Conservation (phyloP, 2,329 filamentous ascomycete genomes). For the Clarireedia hainanense region DNA sequence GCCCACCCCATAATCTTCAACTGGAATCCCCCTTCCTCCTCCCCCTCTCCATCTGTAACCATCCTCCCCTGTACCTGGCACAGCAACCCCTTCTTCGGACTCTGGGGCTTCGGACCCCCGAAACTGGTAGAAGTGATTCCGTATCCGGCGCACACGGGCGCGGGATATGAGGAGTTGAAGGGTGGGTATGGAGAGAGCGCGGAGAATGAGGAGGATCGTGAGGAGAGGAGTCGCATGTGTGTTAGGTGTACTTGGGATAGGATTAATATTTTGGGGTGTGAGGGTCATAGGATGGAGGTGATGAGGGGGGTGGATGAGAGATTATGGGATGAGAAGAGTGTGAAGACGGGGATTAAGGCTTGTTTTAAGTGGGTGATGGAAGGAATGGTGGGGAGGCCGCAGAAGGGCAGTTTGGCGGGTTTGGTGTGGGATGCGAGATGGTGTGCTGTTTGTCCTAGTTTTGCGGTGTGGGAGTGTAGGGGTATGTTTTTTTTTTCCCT, state of each 20-base stretch:
- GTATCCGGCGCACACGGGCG: neutral
- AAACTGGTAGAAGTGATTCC: constrained; percentile 17
- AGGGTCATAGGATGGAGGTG: constrained; percentile 9
- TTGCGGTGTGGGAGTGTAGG: constrained; percentile 11
- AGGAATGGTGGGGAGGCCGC: neutral
- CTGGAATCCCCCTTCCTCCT: constrained; percentile 1
- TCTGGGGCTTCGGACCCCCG: constrained; percentile 17
- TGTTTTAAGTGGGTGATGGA: neutral
- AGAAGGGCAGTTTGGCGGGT: constrained; percentile 4
- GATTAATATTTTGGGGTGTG: constrained; percentile 17
- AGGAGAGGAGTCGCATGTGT: constrained; percentile 21
- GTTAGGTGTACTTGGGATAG: constrained; percentile 19
- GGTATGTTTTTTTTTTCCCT: no score
- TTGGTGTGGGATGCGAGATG: constrained; percentile 16
- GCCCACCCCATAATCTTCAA: constrained; percentile 27
- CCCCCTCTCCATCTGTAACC: constrained; percentile 1
- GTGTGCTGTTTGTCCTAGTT: constrained; percentile 22
- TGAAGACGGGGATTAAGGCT: constrained; percentile 10
- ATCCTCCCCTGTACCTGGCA: constrained; percentile 20
- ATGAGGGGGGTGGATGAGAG: constrained; percentile 11
- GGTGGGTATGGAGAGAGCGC: constrained; percentile 13
- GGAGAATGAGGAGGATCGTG: neutral
- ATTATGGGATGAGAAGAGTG: constrained; percentile 5
- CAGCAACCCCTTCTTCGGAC: constrained; percentile 20
- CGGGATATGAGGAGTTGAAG: constrained; percentile 20